Conservation (phyloP, 148 eudicot genomes). For the Talinum fruticosum region DNA sequence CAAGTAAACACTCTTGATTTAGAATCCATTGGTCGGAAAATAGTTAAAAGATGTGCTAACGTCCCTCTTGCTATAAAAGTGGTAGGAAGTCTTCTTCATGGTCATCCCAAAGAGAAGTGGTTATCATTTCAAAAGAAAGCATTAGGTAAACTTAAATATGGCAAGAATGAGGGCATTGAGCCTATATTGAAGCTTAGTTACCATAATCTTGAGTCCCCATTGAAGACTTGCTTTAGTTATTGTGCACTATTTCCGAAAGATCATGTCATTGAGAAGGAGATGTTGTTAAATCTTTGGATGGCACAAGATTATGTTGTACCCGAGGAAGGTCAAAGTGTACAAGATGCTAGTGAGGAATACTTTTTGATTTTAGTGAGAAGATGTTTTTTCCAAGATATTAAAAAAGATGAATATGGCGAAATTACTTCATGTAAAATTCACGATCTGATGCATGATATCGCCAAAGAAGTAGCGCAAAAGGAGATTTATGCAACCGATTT, state of each 20-base stretch:
- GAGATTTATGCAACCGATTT: not conserved
- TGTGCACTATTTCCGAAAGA: slow-evolving; percentile 21
- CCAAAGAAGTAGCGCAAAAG: not conserved
- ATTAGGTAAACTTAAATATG: slow-evolving; percentile 20
- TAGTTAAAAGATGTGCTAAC: slow-evolving; percentile 16
- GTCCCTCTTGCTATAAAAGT: slow-evolving; percentile 33
- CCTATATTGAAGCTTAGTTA: slow-evolving; percentile 37
- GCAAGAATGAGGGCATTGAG: slow-evolving; percentile 18
- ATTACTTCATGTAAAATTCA: not conserved
- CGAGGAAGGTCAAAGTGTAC: not conserved
- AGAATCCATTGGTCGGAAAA: slow-evolving; percentile 24
- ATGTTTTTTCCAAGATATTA: slow-evolving; percentile 22
- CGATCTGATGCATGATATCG: not conserved
- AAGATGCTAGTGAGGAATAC: slow-evolving; percentile 19
- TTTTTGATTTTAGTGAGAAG: slow-evolving; percentile 11
- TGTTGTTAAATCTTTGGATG: slow-evolving; percentile 18
- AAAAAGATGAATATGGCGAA: not conserved
- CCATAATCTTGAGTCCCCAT: slow-evolving; percentile 4
- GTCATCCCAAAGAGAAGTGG: slow-evolving; percentile 31
- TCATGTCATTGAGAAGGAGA: slow-evolving; percentile 9
- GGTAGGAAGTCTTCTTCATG: slow-evolving; percentile 31
- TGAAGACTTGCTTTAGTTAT: slow-evolving; percentile 21
- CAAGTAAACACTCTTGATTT: not conserved
- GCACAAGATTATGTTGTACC: slow-evolving; percentile 17
- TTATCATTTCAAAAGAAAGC: slow-evolving; percentile 18